Percentiles rank a stretch among this genome's conserved stretches.
Conservation (phyloP, 2,329 filamentous ascomycete genomes). For the Zasmidium angulare region DNA sequence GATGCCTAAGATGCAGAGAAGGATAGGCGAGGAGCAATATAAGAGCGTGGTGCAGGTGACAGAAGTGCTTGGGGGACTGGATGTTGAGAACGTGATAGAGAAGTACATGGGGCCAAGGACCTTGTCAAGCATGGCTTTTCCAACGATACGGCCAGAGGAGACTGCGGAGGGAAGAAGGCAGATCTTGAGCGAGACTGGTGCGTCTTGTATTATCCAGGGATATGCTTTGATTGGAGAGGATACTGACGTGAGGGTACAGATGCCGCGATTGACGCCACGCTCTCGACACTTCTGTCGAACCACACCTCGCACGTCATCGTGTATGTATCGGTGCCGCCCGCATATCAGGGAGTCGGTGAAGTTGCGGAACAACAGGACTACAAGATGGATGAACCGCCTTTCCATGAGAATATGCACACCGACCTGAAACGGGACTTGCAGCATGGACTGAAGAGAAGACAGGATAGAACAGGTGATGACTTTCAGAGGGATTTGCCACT, state of each 20-base stretch:
- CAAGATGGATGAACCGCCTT: slow-evolving; percentile 62
- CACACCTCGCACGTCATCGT: slow-evolving; percentile 18
- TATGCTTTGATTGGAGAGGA: neutral
- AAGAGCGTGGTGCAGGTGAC: slow-evolving; percentile 44
- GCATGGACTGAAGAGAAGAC: slow-evolving; percentile 40
- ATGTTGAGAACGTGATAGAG: slow-evolving; percentile 41
- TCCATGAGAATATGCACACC: slow-evolving; percentile 61
- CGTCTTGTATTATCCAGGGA: neutral
- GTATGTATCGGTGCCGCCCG: slow-evolving; percentile 3
- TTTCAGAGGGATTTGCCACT: slow-evolving; percentile 52
- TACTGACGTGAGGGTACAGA: neutral
- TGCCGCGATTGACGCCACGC: neutral
- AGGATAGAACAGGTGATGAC: slow-evolving; percentile 17
- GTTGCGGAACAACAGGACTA: slow-evolving; percentile 48
- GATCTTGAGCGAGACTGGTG: slow-evolving; percentile 1
- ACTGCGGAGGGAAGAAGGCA: neutral
- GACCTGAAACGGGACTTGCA: slow-evolving; percentile 69
- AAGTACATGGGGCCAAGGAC: slow-evolving; percentile 39
- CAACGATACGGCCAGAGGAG: slow-evolving; percentile 8
- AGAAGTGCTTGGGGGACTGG: slow-evolving; percentile 54
- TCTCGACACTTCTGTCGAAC: neutral
- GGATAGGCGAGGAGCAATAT: slow-evolving; percentile 43
- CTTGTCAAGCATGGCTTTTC: too few relatives aligned
- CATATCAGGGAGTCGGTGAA: neutral
- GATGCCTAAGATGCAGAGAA: slow-evolving; percentile 52